A percentile compares a stretch with the other conserved stretches of the same genome.
phyloP scores from a whole-genome alignment of 495 filamentous ascomycete species.

The Hypoxylon crocopeplum region DNA sequence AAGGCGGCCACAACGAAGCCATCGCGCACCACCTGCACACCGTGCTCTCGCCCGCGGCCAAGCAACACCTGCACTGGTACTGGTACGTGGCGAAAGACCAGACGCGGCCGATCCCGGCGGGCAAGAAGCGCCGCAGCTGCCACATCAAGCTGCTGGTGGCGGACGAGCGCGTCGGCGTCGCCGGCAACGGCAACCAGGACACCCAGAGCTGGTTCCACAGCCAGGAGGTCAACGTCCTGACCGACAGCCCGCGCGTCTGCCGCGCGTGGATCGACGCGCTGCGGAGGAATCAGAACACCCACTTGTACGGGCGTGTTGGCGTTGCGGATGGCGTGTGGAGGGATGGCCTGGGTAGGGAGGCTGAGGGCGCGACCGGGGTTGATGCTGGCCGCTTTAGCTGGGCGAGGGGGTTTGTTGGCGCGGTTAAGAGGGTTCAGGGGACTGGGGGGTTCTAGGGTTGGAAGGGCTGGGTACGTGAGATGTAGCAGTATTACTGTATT shows the following conservation, averaged over 20 bases:
- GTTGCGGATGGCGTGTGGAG: conserved; percentile 66
- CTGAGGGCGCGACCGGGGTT: conserved; percentile 64
- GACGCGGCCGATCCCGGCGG: conserved; percentile 65
- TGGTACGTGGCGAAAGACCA: conserved; percentile 81
- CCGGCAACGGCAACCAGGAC: conserved; percentile 80
- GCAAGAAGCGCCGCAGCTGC: conserved; percentile 67
- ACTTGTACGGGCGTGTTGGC: conserved; percentile 63
- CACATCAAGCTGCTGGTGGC: conserved; percentile 80
- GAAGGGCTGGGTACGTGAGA: background rate
- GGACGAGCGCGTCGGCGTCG: conserved; percentile 70
- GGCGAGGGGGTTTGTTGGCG: conserved; percentile 67
- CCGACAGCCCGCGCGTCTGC: conserved; percentile 68
- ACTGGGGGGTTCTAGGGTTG: conserved; percentile 61
- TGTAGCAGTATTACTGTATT: no score
- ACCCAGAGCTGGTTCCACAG: conserved; percentile 82
- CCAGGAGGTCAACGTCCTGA: conserved; percentile 77
- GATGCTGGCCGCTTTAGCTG: conserved; percentile 66
- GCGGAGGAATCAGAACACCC: conserved; percentile 74
- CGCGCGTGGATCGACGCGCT: conserved; percentile 66
- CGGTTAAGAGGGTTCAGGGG: conserved; percentile 66
- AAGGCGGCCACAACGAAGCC: conserved; percentile 80
- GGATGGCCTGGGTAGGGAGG: conserved; percentile 61
- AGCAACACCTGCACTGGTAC: conserved; percentile 59
- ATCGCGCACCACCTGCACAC: conserved; percentile 64
- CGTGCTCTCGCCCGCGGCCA: conserved; percentile 52